These are phyloP conservation scores for Aspergillus coremiiformis DNA, from an alignment of 495 filamentous ascomycete genomes.

Conservation along the genomic window DNA sequence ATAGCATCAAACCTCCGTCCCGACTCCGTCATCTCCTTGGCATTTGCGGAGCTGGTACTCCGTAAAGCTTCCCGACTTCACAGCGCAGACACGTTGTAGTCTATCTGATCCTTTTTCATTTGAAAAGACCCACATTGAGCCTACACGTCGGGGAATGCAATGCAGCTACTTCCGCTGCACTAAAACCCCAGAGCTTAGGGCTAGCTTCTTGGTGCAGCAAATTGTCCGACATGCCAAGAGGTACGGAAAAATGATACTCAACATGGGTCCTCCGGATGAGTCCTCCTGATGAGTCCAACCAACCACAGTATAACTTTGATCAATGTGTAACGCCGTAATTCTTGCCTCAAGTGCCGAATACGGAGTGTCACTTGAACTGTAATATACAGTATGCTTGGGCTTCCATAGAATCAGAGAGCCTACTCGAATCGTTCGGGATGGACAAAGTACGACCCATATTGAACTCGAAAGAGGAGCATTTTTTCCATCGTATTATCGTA, in stretches of 20 bases:
- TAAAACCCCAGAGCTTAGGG: background rate
- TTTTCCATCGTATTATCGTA: background rate
- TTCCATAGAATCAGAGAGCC: background rate
- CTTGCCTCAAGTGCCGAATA: no score
- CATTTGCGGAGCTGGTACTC: no score
- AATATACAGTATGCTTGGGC: background rate
- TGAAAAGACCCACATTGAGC: background rate
- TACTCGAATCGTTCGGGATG: background rate
- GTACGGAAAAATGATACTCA: background rate
- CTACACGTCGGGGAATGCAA: background rate
- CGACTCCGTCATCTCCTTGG: background rate
- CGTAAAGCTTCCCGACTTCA: no score
- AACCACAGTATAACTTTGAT: background rate
- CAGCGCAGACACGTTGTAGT: background rate
- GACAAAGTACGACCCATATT: background rate
- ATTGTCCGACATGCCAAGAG: constrained; percentile 8
- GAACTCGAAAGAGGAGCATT: background rate
- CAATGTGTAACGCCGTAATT: no score
- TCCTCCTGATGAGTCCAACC: background rate
- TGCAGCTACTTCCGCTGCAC: background rate
- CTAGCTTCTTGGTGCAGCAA: constrained; percentile 5
- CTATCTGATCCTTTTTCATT: background rate
- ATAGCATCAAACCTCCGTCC: background rate
- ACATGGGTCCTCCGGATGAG: background rate
- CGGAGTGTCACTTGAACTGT: background rate